These are phyloP conservation scores for Candolleomyces efflorescens DNA, from an alignment of 768 basidiomycete genomes.

Conservation along the genomic window DNA sequence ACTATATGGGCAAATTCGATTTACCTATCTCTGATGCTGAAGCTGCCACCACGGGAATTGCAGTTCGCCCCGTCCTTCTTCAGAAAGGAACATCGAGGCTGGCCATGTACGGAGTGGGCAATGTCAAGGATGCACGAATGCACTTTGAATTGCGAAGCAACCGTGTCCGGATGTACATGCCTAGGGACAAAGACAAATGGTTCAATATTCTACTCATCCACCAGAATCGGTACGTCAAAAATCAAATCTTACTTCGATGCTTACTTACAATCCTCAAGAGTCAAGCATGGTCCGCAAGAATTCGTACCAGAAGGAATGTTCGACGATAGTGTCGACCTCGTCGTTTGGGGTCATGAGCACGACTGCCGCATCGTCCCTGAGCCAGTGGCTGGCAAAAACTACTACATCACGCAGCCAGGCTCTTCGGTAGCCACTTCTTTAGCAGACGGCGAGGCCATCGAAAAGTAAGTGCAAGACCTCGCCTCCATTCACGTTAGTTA, in stretches of 20 bases:
- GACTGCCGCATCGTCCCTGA: conserved; percentile 93
- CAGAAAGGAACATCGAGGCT: conserved; percentile 82
- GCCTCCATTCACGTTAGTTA: not conserved
- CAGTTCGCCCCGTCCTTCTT: conserved; percentile 85
- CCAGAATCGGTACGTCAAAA: conserved; percentile 78
- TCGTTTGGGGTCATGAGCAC: conserved; percentile 99
- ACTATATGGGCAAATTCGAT: conserved; percentile 98
- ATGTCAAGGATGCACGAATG: conserved; percentile 95
- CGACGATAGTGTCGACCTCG: conserved; percentile 89
- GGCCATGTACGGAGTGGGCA: conserved; percentile 95
- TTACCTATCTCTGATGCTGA: conserved; percentile 70
- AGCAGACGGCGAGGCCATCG: conserved; percentile 86
- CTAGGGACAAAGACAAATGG: conserved; percentile 85
- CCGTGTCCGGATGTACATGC: conserved; percentile 95
- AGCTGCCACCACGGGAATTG: conserved; percentile 65
- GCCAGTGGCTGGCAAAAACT: conserved; percentile 85
- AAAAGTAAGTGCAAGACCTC: conserved; percentile 58
- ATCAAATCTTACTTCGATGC: not conserved
- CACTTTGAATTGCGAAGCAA: conserved; percentile 94
- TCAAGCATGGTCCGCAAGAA: conserved; percentile 91
- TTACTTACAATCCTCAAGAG: conserved; percentile 41
- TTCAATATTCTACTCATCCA: conserved; percentile 93
- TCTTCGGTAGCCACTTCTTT: conserved; percentile 93
- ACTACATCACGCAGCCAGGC: conserved; percentile 92
- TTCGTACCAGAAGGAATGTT: conserved; percentile 97